Evolutionary conservation across 805 yeast genomes (phyloP).

Genomic region (Ogataea ramenticola): DNA sequence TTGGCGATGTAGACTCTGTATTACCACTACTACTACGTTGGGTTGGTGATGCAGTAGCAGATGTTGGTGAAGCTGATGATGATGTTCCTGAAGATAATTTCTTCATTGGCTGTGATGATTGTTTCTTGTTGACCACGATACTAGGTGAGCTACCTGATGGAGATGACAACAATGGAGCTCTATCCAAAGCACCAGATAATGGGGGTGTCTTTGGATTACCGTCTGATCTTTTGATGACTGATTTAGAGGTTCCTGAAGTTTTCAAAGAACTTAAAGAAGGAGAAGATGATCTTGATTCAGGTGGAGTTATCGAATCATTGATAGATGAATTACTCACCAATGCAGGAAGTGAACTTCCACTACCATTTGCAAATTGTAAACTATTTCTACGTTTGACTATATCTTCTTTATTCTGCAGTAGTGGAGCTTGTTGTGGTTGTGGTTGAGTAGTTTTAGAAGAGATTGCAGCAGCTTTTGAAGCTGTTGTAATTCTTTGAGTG

Average conservation of each 20-base stretch:
- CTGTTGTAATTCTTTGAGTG: slow-evolving; percentile 10
- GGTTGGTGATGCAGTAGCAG: not conserved
- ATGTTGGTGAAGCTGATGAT: not conserved
- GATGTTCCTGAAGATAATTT: not conserved
- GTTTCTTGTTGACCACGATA: not conserved
- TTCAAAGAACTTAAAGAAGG: slow-evolving; percentile 14
- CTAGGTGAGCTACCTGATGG: not conserved
- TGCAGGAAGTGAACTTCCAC: not conserved
- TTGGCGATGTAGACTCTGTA: not conserved
- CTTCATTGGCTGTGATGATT: not conserved
- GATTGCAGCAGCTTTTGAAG: slow-evolving; percentile 16
- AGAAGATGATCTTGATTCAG: slow-evolving; percentile 14
- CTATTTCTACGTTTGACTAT: slow-evolving; percentile 17
- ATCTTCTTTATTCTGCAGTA: slow-evolving; percentile 26
- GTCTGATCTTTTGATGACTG: slow-evolving; percentile 6
- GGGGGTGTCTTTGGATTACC: slow-evolving; percentile 10
- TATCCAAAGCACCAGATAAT: slow-evolving; percentile 1
- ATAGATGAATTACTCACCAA: not conserved
- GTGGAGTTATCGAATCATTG: slow-evolving; percentile 15
- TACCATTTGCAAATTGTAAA: slow-evolving; percentile 19
- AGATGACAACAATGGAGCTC: not conserved
- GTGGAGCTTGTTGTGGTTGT: slow-evolving; percentile 3
- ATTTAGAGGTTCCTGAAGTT: slow-evolving; percentile 11
- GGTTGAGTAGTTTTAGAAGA: slow-evolving; percentile 4
- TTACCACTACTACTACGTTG: no score